Evolutionary conservation across 768 basidiomycete species (phyloP).

Genomic region (Tephrocybe rancida): DNA sequence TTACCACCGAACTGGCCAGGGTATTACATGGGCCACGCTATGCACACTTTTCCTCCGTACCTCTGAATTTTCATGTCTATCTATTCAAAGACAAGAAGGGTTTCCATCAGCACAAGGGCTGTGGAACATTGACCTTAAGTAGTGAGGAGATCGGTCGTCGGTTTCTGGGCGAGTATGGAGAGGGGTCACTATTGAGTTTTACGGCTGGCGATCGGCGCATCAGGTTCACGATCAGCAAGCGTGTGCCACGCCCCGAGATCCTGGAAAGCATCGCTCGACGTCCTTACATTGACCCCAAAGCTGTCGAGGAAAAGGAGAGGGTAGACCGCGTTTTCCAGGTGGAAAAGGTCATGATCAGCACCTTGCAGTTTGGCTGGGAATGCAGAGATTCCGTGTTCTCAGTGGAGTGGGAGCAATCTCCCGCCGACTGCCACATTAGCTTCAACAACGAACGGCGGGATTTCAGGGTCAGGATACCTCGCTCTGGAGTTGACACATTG

Average conservation of each 20-base stretch:
- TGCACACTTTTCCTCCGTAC: slow-evolving; percentile 24
- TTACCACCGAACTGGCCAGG: slow-evolving; percentile 38
- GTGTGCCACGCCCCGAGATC: slow-evolving; percentile 30
- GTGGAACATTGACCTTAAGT: slow-evolving; percentile 52
- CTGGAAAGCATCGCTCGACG: slow-evolving; percentile 36
- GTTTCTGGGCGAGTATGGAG: slow-evolving; percentile 48
- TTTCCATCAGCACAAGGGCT: slow-evolving; percentile 36
- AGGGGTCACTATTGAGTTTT: slow-evolving; percentile 17
- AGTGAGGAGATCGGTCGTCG: slow-evolving; percentile 33
- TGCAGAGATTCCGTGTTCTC: slow-evolving; percentile 63
- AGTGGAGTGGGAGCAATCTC: slow-evolving; percentile 53
- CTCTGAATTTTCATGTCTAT: slow-evolving; percentile 56
- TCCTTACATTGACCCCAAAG: slow-evolving; percentile 45
- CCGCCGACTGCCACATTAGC: slow-evolving; percentile 28
- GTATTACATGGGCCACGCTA: slow-evolving; percentile 50
- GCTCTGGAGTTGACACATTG: slow-evolving; percentile 21
- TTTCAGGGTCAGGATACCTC: slow-evolving; percentile 38
- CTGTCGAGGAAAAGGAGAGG: slow-evolving; percentile 34
- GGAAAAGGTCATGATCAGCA: slow-evolving; percentile 29
- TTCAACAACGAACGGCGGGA: slow-evolving; percentile 50
- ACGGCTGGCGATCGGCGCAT: slow-evolving; percentile 33
- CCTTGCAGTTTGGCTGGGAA: slow-evolving; percentile 63
- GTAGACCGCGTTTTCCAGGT: slow-evolving; percentile 30
- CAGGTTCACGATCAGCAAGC: slow-evolving; percentile 32
- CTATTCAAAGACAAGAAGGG: slow-evolving; percentile 42